A percentile compares a stretch with the other conserved stretches of the same genome.
Conservation (phyloP, 1,284 basidiomycete species). For the Cryptococcus maquisensis region DNA sequence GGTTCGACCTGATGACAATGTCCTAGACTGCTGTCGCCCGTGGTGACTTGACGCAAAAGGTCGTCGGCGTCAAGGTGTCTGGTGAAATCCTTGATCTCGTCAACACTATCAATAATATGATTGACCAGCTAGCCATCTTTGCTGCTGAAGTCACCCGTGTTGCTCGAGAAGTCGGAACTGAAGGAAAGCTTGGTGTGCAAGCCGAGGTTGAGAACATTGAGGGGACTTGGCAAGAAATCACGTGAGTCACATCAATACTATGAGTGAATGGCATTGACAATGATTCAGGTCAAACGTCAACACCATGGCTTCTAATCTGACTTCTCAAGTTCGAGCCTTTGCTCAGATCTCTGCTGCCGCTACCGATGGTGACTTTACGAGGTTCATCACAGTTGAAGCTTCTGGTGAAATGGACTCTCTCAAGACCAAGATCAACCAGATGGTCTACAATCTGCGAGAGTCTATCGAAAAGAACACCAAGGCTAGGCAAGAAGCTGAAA, state of each 20-base stretch:
- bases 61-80: conserved; percentile 83
- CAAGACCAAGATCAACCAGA: conserved; percentile 87
- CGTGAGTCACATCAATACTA: conserved; percentile 58
- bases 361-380: conserved; percentile 97
- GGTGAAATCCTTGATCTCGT: conserved; percentile 94
- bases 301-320: conserved; percentile 92
- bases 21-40: conserved; percentile 80
- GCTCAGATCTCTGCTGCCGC: conserved; percentile 98
- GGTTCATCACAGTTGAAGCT: conserved; percentile 98
- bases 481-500: conserved; percentile 93
- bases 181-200: conserved; percentile 94
- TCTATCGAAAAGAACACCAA: conserved; percentile 98
- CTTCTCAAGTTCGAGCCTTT: conserved; percentile 97
- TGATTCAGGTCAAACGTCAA: conserved; percentile 69
- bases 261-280: background rate
- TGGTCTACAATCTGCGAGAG: conserved; percentile 97
- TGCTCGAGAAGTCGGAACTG: conserved; percentile 89
- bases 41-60: conserved; percentile 91
- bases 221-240: conserved; percentile 98
- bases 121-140: conserved; percentile 90
- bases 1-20: background rate
- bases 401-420: conserved; percentile 98
- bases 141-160: conserved; percentile 94
- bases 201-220: conserved; percentile 96
- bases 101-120: conserved; percentile 80